Conservation (phyloP, 1,139 yeast genomes). For the Yarrowia galli region DNA sequence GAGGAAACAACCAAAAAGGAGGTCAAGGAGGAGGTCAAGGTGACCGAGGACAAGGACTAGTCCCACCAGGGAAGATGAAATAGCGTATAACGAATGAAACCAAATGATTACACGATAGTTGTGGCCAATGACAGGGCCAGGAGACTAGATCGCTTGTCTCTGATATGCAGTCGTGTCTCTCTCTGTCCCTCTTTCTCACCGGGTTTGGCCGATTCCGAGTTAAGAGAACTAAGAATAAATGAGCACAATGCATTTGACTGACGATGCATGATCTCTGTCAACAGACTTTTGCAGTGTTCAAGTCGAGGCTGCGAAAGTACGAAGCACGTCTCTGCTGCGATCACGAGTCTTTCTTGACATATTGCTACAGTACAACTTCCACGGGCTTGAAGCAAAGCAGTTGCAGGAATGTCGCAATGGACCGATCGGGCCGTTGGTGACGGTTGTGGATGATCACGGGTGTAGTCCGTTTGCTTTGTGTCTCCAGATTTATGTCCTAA, state of each 20-base stretch:
- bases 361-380: too few relatives aligned
- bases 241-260: background rate
- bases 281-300: background rate
- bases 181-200: background rate
- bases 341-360: too few relatives aligned
- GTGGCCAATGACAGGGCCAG: background rate
- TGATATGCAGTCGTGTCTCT: background rate
- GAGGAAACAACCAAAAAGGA: slow-evolving; percentile 39
- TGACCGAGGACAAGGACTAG: slow-evolving; percentile 28
- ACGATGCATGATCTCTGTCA: background rate
- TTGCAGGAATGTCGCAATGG: background rate
- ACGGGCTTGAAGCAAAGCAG: background rate
- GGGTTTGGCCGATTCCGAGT: background rate
- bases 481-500: background rate
- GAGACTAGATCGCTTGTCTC: background rate
- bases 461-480: background rate
- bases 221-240: background rate
- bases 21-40: slow-evolving; percentile 33
- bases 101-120: background rate
- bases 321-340: too few relatives aligned
- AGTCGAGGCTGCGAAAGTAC: too few relatives aligned
- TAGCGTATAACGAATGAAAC: slow-evolving; percentile 30
- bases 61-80: background rate
- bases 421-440: background rate
- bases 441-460: slow-evolving; percentile 5